Evolutionary conservation across 306 rosid species (phyloP).

Genomic region (Cicer cuneatum): DNA sequence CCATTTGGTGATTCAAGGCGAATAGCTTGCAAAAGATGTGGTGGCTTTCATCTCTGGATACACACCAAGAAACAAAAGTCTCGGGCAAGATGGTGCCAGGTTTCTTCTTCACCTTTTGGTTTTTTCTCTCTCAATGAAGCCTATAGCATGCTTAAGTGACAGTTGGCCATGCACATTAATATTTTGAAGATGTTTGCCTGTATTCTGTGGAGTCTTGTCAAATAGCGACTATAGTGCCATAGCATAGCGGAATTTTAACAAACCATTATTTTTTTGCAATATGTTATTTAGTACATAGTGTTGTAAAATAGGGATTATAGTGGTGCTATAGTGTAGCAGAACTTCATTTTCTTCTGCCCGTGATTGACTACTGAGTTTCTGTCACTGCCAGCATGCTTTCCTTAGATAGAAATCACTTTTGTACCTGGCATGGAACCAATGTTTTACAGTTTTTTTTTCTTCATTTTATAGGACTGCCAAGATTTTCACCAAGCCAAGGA

Average conservation of each 20-base stretch:
- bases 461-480: constrained; percentile 79
- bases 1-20: constrained; percentile 76
- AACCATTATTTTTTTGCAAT: too few relatives aligned
- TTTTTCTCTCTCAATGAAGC: background rate
- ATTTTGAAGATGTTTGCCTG: constrained; percentile 29
- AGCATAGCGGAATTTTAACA: too few relatives aligned
- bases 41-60: constrained; percentile 79
- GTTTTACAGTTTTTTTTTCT: constrained; percentile 36
- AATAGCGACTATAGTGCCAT: too few relatives aligned
- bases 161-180: constrained; percentile 5
- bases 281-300: too few relatives aligned
- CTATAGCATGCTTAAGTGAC: constrained; percentile 40
- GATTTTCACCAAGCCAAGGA: constrained; percentile 97
- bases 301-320: too few relatives aligned
- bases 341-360: too few relatives aligned
- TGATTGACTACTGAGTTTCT: background rate
- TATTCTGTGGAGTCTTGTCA: background rate
- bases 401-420: constrained; percentile 13
- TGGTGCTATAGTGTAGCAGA: too few relatives aligned
- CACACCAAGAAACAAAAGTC: constrained; percentile 83
- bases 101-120: constrained; percentile 46
- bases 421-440: constrained; percentile 31
- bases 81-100: constrained; percentile 99
- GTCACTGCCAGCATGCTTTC: constrained; percentile 29
- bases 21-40: constrained; percentile 90